phyloP scores from a whole-genome alignment of 345 rosid genomes.

The Toxicodendron radicans region DNA sequence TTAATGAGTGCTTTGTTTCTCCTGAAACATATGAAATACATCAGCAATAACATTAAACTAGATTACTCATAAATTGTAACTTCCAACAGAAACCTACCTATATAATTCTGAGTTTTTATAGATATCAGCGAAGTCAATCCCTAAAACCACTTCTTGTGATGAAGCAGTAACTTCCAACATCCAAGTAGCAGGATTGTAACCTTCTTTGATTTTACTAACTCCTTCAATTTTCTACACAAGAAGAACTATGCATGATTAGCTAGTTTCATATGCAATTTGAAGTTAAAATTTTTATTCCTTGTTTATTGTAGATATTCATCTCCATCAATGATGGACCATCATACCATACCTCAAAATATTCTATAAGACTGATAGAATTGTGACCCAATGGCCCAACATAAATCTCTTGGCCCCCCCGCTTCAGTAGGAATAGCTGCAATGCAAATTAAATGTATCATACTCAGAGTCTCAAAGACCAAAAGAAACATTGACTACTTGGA shows the following conservation, averaged over 20 bases:
- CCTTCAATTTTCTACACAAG: slow-evolving; percentile 52
- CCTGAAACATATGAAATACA: slow-evolving; percentile 35
- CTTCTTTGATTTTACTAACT: slow-evolving; percentile 61
- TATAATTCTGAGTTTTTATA: slow-evolving; percentile 61
- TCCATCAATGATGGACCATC: too few relatives aligned
- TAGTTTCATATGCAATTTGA: neutral
- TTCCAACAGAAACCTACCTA: slow-evolving; percentile 32
- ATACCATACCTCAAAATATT: slow-evolving; percentile 66
- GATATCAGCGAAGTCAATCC: slow-evolving; percentile 55
- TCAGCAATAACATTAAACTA: neutral
- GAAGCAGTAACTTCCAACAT: slow-evolving; percentile 68
- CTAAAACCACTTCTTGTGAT: slow-evolving; percentile 62
- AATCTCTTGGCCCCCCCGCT: slow-evolving; percentile 80
- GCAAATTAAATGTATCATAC: neutral
- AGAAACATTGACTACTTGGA: neutral
- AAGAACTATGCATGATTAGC: neutral
- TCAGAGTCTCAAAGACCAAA: neutral
- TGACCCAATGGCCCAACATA: slow-evolving; percentile 81
- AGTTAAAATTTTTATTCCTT: neutral
- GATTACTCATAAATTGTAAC: too few relatives aligned
- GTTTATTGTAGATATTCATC: neutral
- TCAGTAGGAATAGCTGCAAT: slow-evolving; percentile 65
- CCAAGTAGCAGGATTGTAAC: slow-evolving; percentile 92
- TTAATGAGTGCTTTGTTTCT: slow-evolving; percentile 65
- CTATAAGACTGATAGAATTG: slow-evolving; percentile 53